phyloP scores from a whole-genome alignment of 495 filamentous ascomycete species.

The Penicillium nucicola region DNA sequence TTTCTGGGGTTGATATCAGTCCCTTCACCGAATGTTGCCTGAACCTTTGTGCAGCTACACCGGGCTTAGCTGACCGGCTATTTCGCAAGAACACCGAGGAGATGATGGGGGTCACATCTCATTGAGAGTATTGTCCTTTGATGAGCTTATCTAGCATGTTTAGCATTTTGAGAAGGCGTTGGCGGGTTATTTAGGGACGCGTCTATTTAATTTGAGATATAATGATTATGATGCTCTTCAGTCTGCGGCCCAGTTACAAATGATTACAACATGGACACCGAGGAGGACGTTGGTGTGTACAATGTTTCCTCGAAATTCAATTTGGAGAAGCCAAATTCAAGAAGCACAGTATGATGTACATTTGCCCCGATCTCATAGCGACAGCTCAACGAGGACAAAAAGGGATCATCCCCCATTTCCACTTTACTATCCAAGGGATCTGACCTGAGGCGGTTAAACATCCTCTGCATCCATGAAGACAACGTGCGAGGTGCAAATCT shows the following conservation, averaged over 20 bases:
- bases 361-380: slow-evolving; percentile 15
- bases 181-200: neutral
- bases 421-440: neutral
- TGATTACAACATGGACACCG: neutral
- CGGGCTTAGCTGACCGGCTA: slow-evolving; percentile 37
- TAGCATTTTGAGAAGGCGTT: neutral
- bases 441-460: slow-evolving; percentile 4
- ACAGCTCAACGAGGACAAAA: slow-evolving; percentile 4
- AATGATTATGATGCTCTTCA: too few relatives aligned
- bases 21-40: slow-evolving; percentile 43
- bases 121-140: neutral
- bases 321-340: neutral
- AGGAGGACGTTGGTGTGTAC: neutral
- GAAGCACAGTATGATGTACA: slow-evolving; percentile 4
- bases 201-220: too few relatives aligned
- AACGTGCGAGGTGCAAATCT: slow-evolving; percentile 30
- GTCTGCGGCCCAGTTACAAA: too few relatives aligned
- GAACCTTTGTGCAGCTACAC: slow-evolving; percentile 35
- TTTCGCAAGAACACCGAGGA: slow-evolving; percentile 46
- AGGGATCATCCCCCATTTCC: neutral
- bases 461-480: slow-evolving; percentile 20
- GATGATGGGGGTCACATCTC: slow-evolving; percentile 23
- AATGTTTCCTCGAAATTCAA: too few relatives aligned
- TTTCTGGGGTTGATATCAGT: slow-evolving; percentile 39
- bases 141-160: neutral